Base-by-base conservation (phyloP, 2,329 filamentous ascomycete genomes). In the Epichloe elymi region DNA sequence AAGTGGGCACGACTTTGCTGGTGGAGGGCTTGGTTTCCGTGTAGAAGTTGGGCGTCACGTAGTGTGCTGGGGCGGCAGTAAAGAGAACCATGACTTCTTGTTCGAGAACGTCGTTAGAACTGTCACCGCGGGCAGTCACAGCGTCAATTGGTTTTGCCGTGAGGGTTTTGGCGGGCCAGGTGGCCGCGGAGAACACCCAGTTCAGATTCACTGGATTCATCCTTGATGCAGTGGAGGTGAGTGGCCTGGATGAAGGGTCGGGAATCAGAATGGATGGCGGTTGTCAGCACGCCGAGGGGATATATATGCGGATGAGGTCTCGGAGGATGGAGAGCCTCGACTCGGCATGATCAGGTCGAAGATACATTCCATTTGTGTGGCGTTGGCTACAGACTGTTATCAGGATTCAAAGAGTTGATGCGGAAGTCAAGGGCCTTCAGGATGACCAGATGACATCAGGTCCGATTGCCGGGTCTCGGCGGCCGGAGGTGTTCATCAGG, bases 11-110 rank as follows among this genome's bases (percentile, higher is more conserved):
- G 0, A 85, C 82, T 57, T 86, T 86, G 11, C 74, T 82, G 0
- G 75, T 80, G 0, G 59, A 61, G 0, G 80, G 82, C 60, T 85
- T 86, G 1, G 82, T 85, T 56, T 80, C 72, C 11, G 67, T 70
- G 66, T 85, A 86, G 64, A 85, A 85, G 53, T 83, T 81, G 1
- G 82, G 80, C 0, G 82, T 84, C 5, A 86, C 74, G 57, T 86
- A 86, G 64, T 82, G 78, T 38, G 85, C 74, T 1, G 70, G 61
- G 0, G 74, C 68, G 0, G 70, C 71, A 44, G 72, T 84, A 70
- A 86, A 86, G 15, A 85, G 67, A 3, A 86, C 67, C 33, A 82
- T 62, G 1, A 85, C 79, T 51, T 85, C 80, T 36, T 79, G 62
- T 49, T 71, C 63, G 19, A 74, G 63, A 33, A 48, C 33, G 30